phyloP scores from a whole-genome alignment of 2,329 filamentous ascomycete genomes.

The Emmonsiellopsis sp. region DNA sequence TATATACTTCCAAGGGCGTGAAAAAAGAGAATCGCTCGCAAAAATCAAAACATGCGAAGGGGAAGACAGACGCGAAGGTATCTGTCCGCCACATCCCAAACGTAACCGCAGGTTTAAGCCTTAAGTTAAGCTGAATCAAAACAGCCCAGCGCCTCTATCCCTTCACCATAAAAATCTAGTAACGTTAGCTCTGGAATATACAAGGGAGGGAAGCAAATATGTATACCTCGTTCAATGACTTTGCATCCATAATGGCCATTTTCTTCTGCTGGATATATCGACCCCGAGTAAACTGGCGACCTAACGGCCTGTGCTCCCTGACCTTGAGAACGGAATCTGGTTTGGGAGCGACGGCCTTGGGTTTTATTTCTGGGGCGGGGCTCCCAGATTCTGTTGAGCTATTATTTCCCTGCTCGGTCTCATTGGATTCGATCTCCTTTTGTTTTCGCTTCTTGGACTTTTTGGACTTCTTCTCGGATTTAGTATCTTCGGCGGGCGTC shows the following conservation, averaged over 20 bases:
- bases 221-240: conserved; percentile 74
- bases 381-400: not conserved
- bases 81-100: too few relatives aligned
- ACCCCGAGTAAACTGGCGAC: conserved; percentile 64
- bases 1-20: not conserved
- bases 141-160: not conserved
- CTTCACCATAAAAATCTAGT: conserved; percentile 28
- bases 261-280: conserved; percentile 84
- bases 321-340: conserved; percentile 38
- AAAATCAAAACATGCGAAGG: not conserved
- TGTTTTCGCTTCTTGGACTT: conserved; percentile 20
- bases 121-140: too few relatives aligned
- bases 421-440: conserved; percentile 18
- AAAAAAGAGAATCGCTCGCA: not conserved
- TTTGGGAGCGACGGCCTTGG: conserved; percentile 35
- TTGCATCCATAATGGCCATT: conserved; percentile 68
- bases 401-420: conserved; percentile 14
- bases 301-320: conserved; percentile 37
- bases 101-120: too few relatives aligned
- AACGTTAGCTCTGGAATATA: conserved; percentile 1
- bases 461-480: conserved; percentile 20
- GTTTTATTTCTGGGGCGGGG: conserved; percentile 24
- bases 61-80: not conserved
- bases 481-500: conserved; percentile 16
- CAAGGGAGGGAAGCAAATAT: not conserved